These are phyloP conservation scores for Saccharomycopsis guyanensis DNA, from an alignment of 805 yeast species.

Conservation along the genomic window DNA sequence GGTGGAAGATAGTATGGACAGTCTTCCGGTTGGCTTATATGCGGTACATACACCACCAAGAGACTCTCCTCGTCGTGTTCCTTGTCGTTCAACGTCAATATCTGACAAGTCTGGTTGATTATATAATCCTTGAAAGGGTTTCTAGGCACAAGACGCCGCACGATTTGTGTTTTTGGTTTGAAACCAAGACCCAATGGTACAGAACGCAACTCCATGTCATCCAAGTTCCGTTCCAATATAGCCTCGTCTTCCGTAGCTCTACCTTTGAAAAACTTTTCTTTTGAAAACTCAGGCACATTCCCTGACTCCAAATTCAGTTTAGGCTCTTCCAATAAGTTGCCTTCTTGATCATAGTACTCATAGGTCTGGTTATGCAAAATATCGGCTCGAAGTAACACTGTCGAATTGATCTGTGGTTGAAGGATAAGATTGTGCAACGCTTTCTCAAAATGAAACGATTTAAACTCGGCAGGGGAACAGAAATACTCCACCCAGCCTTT, in stretches of 20 bases:
- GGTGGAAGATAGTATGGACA: conserved; percentile 89
- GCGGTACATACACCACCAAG: conserved; percentile 72
- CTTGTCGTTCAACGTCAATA: conserved; percentile 30
- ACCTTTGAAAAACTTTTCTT: conserved; percentile 8
- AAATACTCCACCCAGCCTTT: conserved; percentile 57
- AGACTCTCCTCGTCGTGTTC: conserved; percentile 30
- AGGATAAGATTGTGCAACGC: conserved; percentile 76
- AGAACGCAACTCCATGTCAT: background rate
- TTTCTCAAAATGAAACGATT: conserved; percentile 48
- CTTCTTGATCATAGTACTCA: conserved; percentile 28
- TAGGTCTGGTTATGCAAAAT: conserved; percentile 47
- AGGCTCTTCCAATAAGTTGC: conserved; percentile 25
- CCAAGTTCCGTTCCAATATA: background rate
- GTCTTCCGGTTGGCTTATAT: conserved; percentile 47
- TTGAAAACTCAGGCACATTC: background rate
- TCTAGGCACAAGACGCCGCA: conserved; percentile 86
- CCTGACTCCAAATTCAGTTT: background rate
- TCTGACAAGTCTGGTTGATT: conserved; percentile 76
- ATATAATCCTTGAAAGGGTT: conserved; percentile 80
- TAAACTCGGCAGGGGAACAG: conserved; percentile 40
- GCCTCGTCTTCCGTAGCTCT: background rate
- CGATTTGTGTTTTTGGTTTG: conserved; percentile 42
- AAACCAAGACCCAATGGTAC: conserved; percentile 24
- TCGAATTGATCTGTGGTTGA: conserved; percentile 87
- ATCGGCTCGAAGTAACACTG: conserved; percentile 86